A percentile compares a stretch with the other conserved stretches of the same genome.
These are phyloP conservation scores for Viridothelium virens DNA, from an alignment of 495 filamentous ascomycete species.

Conservation along the genomic window DNA sequence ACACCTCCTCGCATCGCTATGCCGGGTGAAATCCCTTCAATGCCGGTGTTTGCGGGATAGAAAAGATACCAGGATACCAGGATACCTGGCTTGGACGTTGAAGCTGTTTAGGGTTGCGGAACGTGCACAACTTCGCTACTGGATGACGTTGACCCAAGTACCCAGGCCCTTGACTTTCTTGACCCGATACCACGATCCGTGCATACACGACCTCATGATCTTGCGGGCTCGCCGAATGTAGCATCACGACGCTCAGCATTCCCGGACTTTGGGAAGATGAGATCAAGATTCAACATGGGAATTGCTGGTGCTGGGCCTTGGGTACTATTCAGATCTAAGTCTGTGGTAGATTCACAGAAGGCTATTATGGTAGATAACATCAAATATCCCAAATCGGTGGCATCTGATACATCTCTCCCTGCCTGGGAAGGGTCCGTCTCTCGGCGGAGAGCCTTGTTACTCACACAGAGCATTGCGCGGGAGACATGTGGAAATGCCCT, in stretches of 20 bases:
- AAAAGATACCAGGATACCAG: not conserved
- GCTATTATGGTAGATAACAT: no score
- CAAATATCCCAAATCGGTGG: no score
- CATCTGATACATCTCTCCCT: no score
- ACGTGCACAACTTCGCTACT: not conserved
- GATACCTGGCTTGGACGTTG: not conserved
- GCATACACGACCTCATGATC: not conserved
- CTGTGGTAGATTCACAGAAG: no score
- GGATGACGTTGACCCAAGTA: not conserved
- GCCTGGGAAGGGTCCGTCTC: no score
- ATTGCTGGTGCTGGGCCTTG: no score
- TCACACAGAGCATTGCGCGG: no score
- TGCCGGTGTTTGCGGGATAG: no score
- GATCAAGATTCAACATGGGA: not conserved
- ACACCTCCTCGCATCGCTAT: not conserved
- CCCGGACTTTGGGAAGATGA: not conserved
- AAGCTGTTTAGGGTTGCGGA: not conserved
- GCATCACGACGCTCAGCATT: not conserved
- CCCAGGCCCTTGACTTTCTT: not conserved
- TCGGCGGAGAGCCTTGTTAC: no score
- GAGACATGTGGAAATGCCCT: no score
- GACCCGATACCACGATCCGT: not conserved
- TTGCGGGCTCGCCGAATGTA: not conserved
- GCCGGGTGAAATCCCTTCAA: not conserved
- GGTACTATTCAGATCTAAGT: no score